Percentiles rank a stretch among this genome's conserved stretches.
phyloP scores from a whole-genome alignment of 2,329 filamentous ascomycete genomes.

The Pyricularia pennisetigena region DNA sequence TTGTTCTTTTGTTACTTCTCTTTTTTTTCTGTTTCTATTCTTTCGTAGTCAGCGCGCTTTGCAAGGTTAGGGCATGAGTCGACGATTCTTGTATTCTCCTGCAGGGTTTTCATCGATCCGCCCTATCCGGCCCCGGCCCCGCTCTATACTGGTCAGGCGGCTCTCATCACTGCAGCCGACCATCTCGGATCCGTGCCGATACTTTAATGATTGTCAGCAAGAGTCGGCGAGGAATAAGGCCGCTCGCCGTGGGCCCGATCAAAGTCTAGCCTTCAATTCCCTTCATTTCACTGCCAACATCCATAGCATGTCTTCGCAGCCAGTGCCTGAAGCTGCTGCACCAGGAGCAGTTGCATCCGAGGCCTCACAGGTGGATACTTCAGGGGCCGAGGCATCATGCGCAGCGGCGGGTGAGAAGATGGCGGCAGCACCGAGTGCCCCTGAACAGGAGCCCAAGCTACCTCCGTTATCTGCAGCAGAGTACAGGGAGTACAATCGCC shows the following conservation, averaged over 20 bases:
- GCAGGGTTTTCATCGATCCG: neutral
- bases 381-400: neutral
- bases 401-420: neutral
- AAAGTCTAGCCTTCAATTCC: neutral
- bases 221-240: neutral
- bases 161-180: neutral
- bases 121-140: neutral
- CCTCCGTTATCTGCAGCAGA: slow-evolving; percentile 57
- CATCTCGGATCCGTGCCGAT: neutral
- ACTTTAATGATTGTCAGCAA: neutral
- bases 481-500: slow-evolving; percentile 60
- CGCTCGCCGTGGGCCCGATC: neutral
- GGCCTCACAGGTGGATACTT: neutral
- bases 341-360: neutral
- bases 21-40: neutral
- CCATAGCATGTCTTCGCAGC: neutral
- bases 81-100: neutral
- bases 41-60: neutral
- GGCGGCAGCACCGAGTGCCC: neutral
- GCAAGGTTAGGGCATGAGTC: no score
- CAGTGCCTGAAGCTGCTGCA: neutral
- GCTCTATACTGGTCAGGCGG: neutral
- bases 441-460: slow-evolving; percentile 19
- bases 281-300: neutral
- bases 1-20: no score